Base-by-base conservation (phyloP, 2,329 filamentous ascomycete genomes). In the Emydomyces testavorans region DNA sequence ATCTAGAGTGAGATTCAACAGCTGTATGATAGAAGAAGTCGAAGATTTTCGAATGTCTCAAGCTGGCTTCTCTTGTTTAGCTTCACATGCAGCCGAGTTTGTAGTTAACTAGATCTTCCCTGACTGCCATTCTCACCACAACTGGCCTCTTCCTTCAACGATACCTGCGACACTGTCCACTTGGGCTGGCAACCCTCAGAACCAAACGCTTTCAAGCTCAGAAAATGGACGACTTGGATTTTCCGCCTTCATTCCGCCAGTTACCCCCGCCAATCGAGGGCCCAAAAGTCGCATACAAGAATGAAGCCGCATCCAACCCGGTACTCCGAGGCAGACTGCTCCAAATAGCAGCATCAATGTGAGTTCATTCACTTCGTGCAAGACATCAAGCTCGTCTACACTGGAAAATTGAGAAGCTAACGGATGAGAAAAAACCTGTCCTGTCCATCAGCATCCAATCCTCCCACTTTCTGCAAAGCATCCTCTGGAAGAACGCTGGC, bases 401-500 rank as follows among this genome's bases (percentile, higher is more conserved):
- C 11, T 15, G n/a, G 15, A 45, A 21, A n/a, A n/a, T n/a, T 6
- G 16, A 21, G 41, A 26, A 11, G 11, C 47, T 52, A 51, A 50
- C 43, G 6, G 8, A 36, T 45, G 32, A 29, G 20, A 2, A 15
- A n/a, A n/a, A 11, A 6, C 18, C 18, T 18, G 4, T 13, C 18
- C n/a, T 26, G 26, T 28, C 18, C 20, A 7, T 26, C 53, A 78
- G 75, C 8, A 71, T 88, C 36, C 70, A 77, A 1, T 76, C 75
- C 21, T 66, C 80, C n/a, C 67, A 70, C 8, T 71, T 76, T 36
- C 53, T 90, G 6, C 81, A 84, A 51, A 75, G 72, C 48, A 65
- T 76, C 38, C 72, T 89, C 52, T 93, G 82, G 81, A 68, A 66
- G 41, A 86, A 87, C 67, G 81, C 83, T 16, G 79, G 79, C 32